Conservation (phyloP, 2,329 filamentous ascomycete genomes). For the Sarocladiaceae sp. region DNA sequence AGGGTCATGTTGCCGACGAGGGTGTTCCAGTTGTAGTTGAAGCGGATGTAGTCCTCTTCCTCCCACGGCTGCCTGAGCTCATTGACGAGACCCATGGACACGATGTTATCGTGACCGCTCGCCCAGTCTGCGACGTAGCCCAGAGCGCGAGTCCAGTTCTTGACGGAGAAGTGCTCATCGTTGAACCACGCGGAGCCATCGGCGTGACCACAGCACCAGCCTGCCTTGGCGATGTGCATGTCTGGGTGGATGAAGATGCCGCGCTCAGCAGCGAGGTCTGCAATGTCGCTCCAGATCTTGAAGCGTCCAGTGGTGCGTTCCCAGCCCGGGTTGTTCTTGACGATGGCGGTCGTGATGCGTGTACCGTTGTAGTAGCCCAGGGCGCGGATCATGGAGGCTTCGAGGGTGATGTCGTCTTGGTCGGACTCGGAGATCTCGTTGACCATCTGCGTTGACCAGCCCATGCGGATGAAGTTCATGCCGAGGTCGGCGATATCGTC, state of each 20-base stretch:
- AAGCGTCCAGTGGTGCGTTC: constrained; percentile 13
- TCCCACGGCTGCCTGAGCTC: constrained; percentile 15
- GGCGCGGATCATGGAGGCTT: constrained; percentile 30
- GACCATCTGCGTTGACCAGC: constrained; percentile 51
- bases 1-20: constrained; percentile 46
- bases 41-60: constrained; percentile 22
- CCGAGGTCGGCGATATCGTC: constrained; percentile 41
- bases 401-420: constrained; percentile 31
- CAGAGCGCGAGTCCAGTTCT: constrained; percentile 49
- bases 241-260: constrained; percentile 34
- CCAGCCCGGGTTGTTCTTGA: constrained; percentile 41
- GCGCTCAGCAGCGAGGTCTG: constrained; percentile 15
- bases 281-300: constrained; percentile 15
- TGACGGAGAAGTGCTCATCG: constrained; percentile 45
- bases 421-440: constrained; percentile 36
- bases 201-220: constrained; percentile 38
- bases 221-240: constrained; percentile 33
- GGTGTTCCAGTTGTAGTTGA: constrained; percentile 44
- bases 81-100: constrained; percentile 16
- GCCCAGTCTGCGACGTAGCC: constrained; percentile 42
- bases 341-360: constrained; percentile 36
- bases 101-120: constrained; percentile 22
- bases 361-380: constrained; percentile 43
- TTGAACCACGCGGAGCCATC: constrained; percentile 51
- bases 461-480: constrained; percentile 50